phyloP scores from a whole-genome alignment of 768 basidiomycete species.

The Lactifluus volemus region DNA sequence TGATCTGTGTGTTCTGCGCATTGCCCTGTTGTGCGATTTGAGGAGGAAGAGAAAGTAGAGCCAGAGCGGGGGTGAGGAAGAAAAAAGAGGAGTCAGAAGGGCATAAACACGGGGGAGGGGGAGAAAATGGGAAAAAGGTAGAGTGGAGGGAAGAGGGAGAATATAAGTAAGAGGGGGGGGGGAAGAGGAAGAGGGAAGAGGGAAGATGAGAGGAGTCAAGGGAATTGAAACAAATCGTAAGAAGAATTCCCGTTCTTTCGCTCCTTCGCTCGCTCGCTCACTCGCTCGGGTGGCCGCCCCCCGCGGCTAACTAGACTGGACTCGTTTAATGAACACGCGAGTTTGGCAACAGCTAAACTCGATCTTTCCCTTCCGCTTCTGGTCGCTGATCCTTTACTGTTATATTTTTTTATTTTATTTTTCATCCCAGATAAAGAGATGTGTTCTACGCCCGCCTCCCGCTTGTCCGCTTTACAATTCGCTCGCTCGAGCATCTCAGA shows the following conservation, averaged over 20 bases:
- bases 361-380: background rate
- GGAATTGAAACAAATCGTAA: background rate
- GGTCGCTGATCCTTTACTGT: slow-evolving; percentile 10
- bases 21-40: slow-evolving; percentile 27
- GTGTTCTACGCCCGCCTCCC: background rate
- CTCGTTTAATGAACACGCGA: background rate
- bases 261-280: background rate
- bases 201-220: slow-evolving; percentile 1
- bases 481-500: slow-evolving; percentile 5
- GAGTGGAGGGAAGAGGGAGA: slow-evolving; percentile 28
- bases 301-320: slow-evolving; percentile 4
- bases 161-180: slow-evolving; percentile 18
- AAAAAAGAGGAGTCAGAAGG: slow-evolving; percentile 27
- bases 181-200: background rate
- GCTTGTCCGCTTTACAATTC: background rate
- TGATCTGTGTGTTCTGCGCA: slow-evolving; percentile 45
- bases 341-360: slow-evolving; percentile 8
- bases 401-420: background rate
- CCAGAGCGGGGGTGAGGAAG: slow-evolving; percentile 27
- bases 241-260: background rate
- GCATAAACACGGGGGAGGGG: slow-evolving; percentile 33
- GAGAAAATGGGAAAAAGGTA: slow-evolving; percentile 28
- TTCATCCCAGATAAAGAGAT: background rate
- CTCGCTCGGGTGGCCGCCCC: too few species aligned
- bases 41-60: slow-evolving; percentile 35